phyloP scores from a whole-genome alignment of 257 asterid genomes.

The Craterostigma plantagineum region DNA sequence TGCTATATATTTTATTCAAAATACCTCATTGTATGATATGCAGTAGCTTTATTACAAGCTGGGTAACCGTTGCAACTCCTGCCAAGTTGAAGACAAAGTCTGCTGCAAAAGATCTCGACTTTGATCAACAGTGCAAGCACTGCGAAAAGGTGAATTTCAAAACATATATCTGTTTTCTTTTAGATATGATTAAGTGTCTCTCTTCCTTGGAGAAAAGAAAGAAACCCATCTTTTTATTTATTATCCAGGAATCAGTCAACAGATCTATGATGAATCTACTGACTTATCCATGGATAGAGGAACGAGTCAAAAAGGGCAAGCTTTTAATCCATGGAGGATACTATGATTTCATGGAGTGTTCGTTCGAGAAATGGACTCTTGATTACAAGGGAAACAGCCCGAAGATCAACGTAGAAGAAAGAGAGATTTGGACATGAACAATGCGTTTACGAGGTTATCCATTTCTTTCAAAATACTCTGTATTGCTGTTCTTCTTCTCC shows the following conservation, averaged over 20 bases:
- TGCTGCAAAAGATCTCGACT: constrained; percentile 54
- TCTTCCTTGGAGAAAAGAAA: not conserved
- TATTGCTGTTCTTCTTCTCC: too few species aligned
- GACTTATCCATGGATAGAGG: constrained; percentile 74
- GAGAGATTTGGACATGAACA: too few species aligned
- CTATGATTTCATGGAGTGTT: constrained; percentile 72
- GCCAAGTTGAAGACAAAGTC: constrained; percentile 59
- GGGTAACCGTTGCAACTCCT: constrained; percentile 58
- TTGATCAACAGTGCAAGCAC: constrained; percentile 88
- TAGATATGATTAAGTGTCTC: not conserved
- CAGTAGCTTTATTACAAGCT: constrained; percentile 71
- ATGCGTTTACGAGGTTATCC: too few species aligned
- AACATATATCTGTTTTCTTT: not conserved
- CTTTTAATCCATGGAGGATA: constrained; percentile 82
- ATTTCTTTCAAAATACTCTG: too few species aligned
- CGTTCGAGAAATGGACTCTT: constrained; percentile 88
- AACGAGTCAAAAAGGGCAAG: constrained; percentile 41
- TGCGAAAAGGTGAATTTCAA: constrained; percentile 67
- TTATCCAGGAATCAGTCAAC: constrained; percentile 63
- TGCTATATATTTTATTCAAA: too few species aligned
- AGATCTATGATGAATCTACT: constrained; percentile 61
- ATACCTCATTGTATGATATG: constrained; percentile 7
- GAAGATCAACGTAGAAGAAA: too few species aligned
- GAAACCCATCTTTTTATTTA: too few species aligned
- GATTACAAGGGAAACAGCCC: constrained; percentile 24